phyloP scores from a whole-genome alignment of 2,329 filamentous ascomycete species.

The Grosmannia serpens region DNA sequence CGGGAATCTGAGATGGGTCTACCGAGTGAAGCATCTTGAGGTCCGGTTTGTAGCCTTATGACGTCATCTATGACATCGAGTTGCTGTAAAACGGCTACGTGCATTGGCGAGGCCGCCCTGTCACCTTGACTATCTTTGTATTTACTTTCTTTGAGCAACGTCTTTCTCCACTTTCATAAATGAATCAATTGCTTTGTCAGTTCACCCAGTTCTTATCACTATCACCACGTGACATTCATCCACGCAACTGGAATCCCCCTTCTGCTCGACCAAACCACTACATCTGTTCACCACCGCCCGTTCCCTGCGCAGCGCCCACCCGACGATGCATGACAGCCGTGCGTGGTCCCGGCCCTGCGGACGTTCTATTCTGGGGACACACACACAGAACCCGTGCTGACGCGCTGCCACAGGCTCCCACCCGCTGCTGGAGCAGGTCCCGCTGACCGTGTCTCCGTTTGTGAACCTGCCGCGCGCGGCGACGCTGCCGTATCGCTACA shows the following conservation, averaged over 20 bases:
- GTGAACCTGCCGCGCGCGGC: constrained; percentile 80
- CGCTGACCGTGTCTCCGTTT: constrained; percentile 88
- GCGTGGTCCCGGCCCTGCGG: background rate
- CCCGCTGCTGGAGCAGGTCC: constrained; percentile 81
- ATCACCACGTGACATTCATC: background rate
- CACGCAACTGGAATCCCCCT: background rate
- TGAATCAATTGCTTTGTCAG: too few relatives aligned
- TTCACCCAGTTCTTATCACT: background rate
- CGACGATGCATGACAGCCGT: background rate
- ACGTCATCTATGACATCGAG: too few relatives aligned
- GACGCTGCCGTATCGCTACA: constrained; percentile 92
- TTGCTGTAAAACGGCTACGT: too few relatives aligned
- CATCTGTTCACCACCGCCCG: background rate
- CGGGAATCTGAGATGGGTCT: too few relatives aligned
- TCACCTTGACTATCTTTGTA: too few relatives aligned
- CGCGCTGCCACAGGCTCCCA: constrained; percentile 49
- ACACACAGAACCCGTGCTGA: constrained; percentile 11
- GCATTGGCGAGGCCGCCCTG: too few relatives aligned
- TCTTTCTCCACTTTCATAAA: too few relatives aligned
- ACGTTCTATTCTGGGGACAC: too few relatives aligned
- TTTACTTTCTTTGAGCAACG: too few relatives aligned
- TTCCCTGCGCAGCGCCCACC: background rate
- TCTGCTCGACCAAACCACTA: background rate
- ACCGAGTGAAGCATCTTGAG: too few relatives aligned
- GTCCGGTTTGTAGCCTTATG: too few relatives aligned